Base-by-base conservation (phyloP, 1,139 yeast genomes). In the Taphrina betulina region DNA sequence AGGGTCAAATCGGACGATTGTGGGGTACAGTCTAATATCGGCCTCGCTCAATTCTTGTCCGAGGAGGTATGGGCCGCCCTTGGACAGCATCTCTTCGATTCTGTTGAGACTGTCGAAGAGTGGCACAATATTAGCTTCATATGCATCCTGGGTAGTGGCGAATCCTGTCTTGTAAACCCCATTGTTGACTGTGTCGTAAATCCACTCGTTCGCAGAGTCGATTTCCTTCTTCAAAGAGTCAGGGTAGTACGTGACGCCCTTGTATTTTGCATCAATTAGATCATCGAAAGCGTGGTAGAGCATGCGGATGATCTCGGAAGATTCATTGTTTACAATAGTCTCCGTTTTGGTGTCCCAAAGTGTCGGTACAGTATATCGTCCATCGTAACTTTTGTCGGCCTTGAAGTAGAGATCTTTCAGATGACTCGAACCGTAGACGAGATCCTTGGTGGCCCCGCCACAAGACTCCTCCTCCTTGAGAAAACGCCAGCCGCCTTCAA, bases 311-410 rank as follows among this genome's bases (percentile, higher is more conserved):
- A 90, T 86, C 68, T 90, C 96, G 33, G 92, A 75, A 60, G 94
- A 83, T 71, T 90, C 97, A 68, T 90, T 90, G 73, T 80, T 87
- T 59, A 90, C 97, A 68, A 90, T 85, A 2, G 95, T 85, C 59
- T 79, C 73, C 36, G 78, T 77, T 70, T 89, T 83, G 66, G 79
- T 85, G 69, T 90, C 97, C 95, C 95, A 90, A 64, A 90, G 75
- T 1, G 89, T 85, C 1, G 97, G 97, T 36, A 90, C 97, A 1
- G 97, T 90, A 68, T 80, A 85, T 61, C 96, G 76, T 2, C 94
- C 95, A 17, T 69, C 72, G 69, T 88, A 90, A 34, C 83, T 78
- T 2, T 92, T 83, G 56, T 87, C 75, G 12, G 86, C 88, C 69
- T 81, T 82, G 69, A 73, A 82, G 69, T 90, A 90, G 37, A 90